Percentiles rank a stretch among this genome's conserved stretches.
These are phyloP conservation scores for Pseudomonodictys pantanalensis DNA, from an alignment of 495 filamentous ascomycete species.

Conservation along the genomic window DNA sequence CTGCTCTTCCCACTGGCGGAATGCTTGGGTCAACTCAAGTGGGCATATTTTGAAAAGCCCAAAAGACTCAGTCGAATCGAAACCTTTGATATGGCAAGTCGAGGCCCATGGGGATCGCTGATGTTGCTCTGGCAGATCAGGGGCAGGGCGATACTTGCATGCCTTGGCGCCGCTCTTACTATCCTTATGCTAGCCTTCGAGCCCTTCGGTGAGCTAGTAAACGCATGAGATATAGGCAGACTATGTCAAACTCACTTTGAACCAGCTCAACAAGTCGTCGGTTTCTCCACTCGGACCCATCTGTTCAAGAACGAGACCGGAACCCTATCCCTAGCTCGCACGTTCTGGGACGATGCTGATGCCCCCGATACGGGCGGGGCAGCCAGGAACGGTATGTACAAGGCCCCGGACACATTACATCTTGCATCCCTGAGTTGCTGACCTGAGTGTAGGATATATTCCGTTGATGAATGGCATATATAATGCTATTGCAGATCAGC, in stretches of 20 bases:
- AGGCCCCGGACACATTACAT: neutral
- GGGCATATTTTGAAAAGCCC: slow-evolving; percentile 13
- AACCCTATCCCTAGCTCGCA: too few species aligned
- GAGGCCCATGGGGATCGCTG: slow-evolving; percentile 18
- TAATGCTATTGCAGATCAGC: neutral
- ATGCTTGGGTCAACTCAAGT: slow-evolving; percentile 23
- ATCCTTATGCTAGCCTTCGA: slow-evolving; percentile 24
- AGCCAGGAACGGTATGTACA: neutral
- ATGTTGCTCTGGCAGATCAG: slow-evolving; percentile 6
- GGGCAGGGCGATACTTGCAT: neutral
- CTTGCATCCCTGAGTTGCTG: neutral
- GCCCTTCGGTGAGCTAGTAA: slow-evolving; percentile 25
- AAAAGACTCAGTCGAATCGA: neutral
- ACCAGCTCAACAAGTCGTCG: neutral
- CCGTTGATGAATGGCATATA: neutral
- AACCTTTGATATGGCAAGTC: slow-evolving; percentile 13
- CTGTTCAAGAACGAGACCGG: too few species aligned
- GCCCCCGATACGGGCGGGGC: too few species aligned
- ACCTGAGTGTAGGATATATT: neutral
- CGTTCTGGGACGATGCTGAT: too few species aligned
- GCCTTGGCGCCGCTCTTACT: slow-evolving; percentile 24
- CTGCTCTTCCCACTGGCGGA: slow-evolving; percentile 11
- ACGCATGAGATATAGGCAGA: neutral
- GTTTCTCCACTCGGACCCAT: neutral
- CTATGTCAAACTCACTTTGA: neutral